A percentile compares a stretch with the other conserved stretches of the same genome.
These are phyloP conservation scores for Nicotiana undulata DNA, from an alignment of 257 asterid genomes.

Conservation along the genomic window DNA sequence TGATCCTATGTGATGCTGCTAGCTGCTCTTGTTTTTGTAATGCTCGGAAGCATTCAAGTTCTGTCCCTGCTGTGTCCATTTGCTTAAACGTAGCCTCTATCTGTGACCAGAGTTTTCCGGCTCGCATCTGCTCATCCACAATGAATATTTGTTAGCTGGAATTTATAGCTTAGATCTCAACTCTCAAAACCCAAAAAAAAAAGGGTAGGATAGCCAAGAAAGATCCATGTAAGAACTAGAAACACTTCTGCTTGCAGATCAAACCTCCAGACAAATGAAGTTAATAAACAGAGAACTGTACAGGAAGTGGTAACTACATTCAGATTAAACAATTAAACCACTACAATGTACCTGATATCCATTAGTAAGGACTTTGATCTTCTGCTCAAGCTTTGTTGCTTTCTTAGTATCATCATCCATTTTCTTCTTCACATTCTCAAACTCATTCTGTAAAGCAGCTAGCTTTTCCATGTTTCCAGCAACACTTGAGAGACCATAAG, in stretches of 20 bases:
- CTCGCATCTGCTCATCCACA: constrained; percentile 48
- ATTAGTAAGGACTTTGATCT: constrained; percentile 77
- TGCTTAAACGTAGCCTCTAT: constrained; percentile 69
- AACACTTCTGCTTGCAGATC: neutral
- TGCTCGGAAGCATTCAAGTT: constrained; percentile 77
- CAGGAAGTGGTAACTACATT: neutral
- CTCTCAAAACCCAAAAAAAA: neutral
- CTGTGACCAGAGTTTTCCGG: constrained; percentile 71
- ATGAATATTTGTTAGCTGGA: neutral
- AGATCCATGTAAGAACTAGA: neutral
- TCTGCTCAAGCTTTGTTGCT: constrained; percentile 78
- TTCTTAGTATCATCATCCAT: constrained; percentile 91
- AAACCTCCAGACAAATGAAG: neutral
- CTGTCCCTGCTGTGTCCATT: constrained; percentile 87
- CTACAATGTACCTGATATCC: constrained; percentile 71
- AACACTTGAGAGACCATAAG: constrained; percentile 82
- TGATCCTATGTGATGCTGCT: constrained; percentile 71
- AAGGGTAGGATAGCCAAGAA: neutral
- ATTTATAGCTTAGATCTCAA: neutral
- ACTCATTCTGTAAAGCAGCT: constrained; percentile 73
- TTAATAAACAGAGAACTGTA: neutral
- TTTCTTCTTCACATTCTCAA: constrained; percentile 72
- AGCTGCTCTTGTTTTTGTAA: constrained; percentile 73
- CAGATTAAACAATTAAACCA: constrained; percentile 2
- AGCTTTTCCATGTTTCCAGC: constrained; percentile 84